Evolutionary conservation across 1,139 yeast species (phyloP), one percentile per base, ranked within the genome.

Genomic region (Pichia sp.): DNA sequence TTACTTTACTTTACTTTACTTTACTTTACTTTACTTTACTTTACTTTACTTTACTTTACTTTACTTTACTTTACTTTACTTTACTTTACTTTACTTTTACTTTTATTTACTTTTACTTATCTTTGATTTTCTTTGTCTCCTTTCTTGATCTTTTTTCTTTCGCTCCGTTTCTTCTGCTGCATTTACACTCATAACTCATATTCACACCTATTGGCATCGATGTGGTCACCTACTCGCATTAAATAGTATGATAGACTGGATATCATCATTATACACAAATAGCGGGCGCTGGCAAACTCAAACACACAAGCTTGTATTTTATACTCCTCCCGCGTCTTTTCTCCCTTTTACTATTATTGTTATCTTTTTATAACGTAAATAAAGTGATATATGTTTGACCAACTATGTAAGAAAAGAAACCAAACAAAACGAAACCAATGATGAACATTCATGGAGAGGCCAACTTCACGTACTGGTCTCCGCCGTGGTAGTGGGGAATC

Each of bases 401-500:
- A 36, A 10, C 10, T 36, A 36, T 13, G 11, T 31, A 31, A 36
- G 10, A 13, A 11, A 36, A 6, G 40, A 36, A 36, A 36, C 40
- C 16, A 36, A 36, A 36, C 8, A 31, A 8, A 31, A 31, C 38
- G 7, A n/a, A 19, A 19, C 8, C 2, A 13, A 48, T 16, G 32
- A 15, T 6, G 15, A 15, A 19, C 31, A 2, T 30, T 10, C 4
- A 15, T 11, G 29, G n/a, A 26, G 43, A 51, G 10, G 32, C 42
- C 16, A 67, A 46, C 42, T 64, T 64, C 16, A 64, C 68, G 11
- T 78, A 76, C 62, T 84, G 87, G 53, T 82, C 85, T 4, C 71
- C 70, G 0, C 79, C 83, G 31, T 72, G 69, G 62, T 83, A 85
- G 1, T 74, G 64, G 19, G 86, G 86, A 2, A 81, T 73, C 36